These are phyloP conservation scores for Rhizopus arrhizus DNA, from an alignment of 371 early-diverging fungal species.

Conservation along the genomic window DNA sequence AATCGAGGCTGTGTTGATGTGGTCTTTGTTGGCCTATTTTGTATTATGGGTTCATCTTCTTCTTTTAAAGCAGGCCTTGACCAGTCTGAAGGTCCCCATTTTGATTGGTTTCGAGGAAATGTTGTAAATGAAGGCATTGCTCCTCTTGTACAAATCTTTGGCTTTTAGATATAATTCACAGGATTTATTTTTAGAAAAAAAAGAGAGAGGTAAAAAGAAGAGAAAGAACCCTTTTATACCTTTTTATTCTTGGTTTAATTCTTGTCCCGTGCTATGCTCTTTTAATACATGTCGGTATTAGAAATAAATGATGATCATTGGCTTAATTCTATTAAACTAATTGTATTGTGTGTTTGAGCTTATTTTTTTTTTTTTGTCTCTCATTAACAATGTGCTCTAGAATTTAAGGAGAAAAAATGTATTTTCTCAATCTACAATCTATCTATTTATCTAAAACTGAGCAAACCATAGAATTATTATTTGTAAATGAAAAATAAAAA, in stretches of 20 bases:
- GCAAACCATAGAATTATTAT: too few relatives aligned
- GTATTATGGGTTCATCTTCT: neutral
- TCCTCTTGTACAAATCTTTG: neutral
- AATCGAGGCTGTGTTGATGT: constrained; percentile 14
- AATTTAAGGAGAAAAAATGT: too few relatives aligned
- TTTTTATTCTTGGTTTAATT: neutral
- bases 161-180: neutral
- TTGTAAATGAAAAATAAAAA: too few relatives aligned
- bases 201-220: neutral
- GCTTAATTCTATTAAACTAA: too few relatives aligned
- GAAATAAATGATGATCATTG: neutral
- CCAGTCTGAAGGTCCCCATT: constrained; percentile 17
- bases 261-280: neutral
- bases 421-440: too few relatives aligned
- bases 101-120: constrained; percentile 24
- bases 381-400: too few relatives aligned
- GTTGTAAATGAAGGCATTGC: constrained; percentile 14
- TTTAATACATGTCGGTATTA: neutral
- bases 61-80: constrained; percentile 6
- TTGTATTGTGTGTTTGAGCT: too few relatives aligned
- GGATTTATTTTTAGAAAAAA: neutral
- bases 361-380: too few relatives aligned
- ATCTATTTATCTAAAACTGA: too few relatives aligned
- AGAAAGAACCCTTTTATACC: constrained; percentile 2
- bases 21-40: neutral